Conservation (phyloP, 345 rosid genomes). For the Euphorbia peplus region DNA sequence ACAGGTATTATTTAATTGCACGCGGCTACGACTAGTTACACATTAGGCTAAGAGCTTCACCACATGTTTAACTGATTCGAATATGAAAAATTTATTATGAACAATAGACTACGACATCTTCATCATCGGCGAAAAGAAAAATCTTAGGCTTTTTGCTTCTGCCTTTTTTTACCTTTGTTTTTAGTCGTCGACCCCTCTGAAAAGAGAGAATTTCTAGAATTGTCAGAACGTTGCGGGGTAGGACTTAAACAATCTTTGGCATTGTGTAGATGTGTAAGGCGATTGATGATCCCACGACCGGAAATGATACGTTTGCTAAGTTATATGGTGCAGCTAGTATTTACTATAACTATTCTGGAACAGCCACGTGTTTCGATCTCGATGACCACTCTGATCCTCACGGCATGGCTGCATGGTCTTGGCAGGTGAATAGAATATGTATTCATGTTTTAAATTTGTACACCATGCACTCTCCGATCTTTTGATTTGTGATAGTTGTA, state of each 20-base stretch:
- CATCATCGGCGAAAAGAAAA: too few relatives aligned
- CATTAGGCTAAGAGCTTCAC: too few relatives aligned
- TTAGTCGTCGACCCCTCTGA: too few relatives aligned
- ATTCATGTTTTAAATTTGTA: neutral
- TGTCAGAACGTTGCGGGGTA: neutral
- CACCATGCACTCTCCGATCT: too few relatives aligned
- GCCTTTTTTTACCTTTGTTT: too few relatives aligned
- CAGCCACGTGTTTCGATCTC: constrained; percentile 45
- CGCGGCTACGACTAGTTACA: too few relatives aligned
- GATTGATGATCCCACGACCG: constrained; percentile 45
- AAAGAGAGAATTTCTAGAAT: neutral
- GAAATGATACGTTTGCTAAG: constrained; percentile 45
- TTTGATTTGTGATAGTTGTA: too few relatives aligned
- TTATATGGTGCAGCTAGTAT: constrained; percentile 48
- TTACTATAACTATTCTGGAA: constrained; percentile 49
- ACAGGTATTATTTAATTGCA: constrained; percentile 41
- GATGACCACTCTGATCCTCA: constrained; percentile 40
- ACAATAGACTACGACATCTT: too few relatives aligned
- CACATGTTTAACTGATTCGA: too few relatives aligned
- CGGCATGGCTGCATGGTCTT: constrained; percentile 43
- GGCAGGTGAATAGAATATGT: constrained; percentile 43
- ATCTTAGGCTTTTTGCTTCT: too few relatives aligned
- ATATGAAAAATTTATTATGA: too few relatives aligned
- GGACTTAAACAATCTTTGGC: neutral
- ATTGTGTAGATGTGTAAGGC: constrained; percentile 56